Percentiles rank a stretch among this genome's conserved stretches.
Conservation (phyloP, 148 eudicot genomes). For the Camellia japonica region DNA sequence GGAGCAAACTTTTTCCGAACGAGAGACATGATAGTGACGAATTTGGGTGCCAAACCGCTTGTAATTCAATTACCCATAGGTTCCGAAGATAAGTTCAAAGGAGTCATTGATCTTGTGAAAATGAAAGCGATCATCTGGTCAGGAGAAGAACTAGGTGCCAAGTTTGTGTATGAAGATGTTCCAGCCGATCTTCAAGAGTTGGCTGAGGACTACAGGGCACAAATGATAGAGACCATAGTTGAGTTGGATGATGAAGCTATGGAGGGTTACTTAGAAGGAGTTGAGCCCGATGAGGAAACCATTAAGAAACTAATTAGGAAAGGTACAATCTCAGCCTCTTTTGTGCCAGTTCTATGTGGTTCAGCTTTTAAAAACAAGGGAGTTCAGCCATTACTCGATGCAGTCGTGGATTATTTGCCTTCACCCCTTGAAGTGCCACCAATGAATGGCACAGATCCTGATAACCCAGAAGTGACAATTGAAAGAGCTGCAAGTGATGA, state of each 20-base stretch:
- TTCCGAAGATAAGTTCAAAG: slow-evolving; percentile 76
- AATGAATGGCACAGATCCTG: slow-evolving; percentile 93
- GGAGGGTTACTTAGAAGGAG: slow-evolving; percentile 85
- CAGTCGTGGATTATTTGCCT: slow-evolving; percentile 96
- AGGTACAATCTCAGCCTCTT: slow-evolving; percentile 65
- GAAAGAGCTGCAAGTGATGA: slow-evolving; percentile 76
- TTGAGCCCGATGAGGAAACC: slow-evolving; percentile 86
- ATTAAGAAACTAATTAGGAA: slow-evolving; percentile 72
- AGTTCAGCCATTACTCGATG: slow-evolving; percentile 93
- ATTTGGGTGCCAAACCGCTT: slow-evolving; percentile 92
- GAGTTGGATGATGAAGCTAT: slow-evolving; percentile 84
- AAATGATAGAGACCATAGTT: slow-evolving; percentile 67
- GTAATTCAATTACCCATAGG: slow-evolving; percentile 92
- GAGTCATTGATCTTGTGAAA: slow-evolving; percentile 83
- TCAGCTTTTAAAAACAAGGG: slow-evolving; percentile 99
- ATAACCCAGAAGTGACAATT: slow-evolving; percentile 66
- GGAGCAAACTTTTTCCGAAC: slow-evolving; percentile 97
- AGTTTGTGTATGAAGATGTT: slow-evolving; percentile 67
- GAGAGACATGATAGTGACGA: slow-evolving; percentile 90
- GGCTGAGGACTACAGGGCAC: slow-evolving; percentile 68
- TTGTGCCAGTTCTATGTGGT: slow-evolving; percentile 93
- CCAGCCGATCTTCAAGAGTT: slow-evolving; percentile 73
- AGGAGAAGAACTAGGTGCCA: slow-evolving; percentile 95
- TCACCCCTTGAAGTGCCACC: slow-evolving; percentile 91
- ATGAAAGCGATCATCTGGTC: slow-evolving; percentile 93